A percentile compares a stretch with the other conserved stretches of the same genome.
phyloP scores from a whole-genome alignment of 306 rosid genomes.

The Lablab purpureus region DNA sequence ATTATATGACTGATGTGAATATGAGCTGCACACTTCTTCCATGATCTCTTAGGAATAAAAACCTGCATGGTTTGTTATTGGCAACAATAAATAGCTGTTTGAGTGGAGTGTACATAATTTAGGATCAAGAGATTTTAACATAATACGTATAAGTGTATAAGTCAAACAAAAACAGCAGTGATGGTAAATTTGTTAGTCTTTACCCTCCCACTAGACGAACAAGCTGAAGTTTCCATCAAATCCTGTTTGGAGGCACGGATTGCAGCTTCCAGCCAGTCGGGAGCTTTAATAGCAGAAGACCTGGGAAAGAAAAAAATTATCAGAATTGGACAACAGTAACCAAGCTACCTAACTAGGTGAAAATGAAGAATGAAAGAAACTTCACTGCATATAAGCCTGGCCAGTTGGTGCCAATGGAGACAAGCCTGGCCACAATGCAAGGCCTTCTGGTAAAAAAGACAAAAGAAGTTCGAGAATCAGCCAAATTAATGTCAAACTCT shows the following conservation, averaged over 20 bases:
- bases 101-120: slow-evolving; percentile 6
- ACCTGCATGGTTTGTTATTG: slow-evolving; percentile 47
- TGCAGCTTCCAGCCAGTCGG: slow-evolving; percentile 42
- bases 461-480: slow-evolving; percentile 27
- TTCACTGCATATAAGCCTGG: slow-evolving; percentile 45
- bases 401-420: slow-evolving; percentile 36
- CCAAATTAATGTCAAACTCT: slow-evolving; percentile 16
- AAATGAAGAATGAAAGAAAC: slow-evolving; percentile 36
- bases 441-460: slow-evolving; percentile 42
- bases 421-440: slow-evolving; percentile 56
- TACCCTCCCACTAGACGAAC: slow-evolving; percentile 45
- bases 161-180: slow-evolving; percentile 2
- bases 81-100: slow-evolving; percentile 8
- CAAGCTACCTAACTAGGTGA: slow-evolving; percentile 1
- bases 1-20: slow-evolving; percentile 69
- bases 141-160: background rate
- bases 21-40: slow-evolving; percentile 77
- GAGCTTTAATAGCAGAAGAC: slow-evolving; percentile 44
- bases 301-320: slow-evolving; percentile 38
- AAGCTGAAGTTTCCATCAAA: slow-evolving; percentile 27
- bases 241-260: slow-evolving; percentile 43
- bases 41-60: slow-evolving; percentile 38
- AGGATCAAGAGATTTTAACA: background rate
- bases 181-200: slow-evolving; percentile 9
- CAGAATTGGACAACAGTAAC: slow-evolving; percentile 34